Percentiles rank a stretch among this genome's conserved stretches.
Evolutionary conservation across 2,329 filamentous ascomycete genomes (phyloP).

Genomic region (Arachnopeziza araneosa): DNA sequence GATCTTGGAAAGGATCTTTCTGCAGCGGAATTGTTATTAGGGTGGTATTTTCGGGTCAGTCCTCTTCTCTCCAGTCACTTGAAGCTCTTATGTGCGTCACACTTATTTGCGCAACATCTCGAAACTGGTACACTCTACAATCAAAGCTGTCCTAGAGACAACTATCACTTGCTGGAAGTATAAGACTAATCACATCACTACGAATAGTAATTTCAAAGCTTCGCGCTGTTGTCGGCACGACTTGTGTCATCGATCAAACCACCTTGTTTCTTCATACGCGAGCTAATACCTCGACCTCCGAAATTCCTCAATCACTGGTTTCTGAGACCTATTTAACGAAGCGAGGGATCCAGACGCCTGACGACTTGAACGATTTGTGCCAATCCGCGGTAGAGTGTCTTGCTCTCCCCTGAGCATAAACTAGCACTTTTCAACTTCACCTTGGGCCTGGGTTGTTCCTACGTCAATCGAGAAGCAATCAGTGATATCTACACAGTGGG

Average conservation of each 20-base stretch:
- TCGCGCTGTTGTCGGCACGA: constrained; percentile 20
- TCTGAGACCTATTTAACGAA: not conserved
- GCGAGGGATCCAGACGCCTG: not conserved
- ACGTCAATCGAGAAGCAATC: not conserved
- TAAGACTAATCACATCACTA: constrained; percentile 18
- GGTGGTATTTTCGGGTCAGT: constrained; percentile 15
- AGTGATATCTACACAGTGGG: constrained; percentile 9
- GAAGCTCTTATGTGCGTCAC: constrained; percentile 6
- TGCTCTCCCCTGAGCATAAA: not conserved
- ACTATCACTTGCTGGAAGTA: constrained; percentile 5
- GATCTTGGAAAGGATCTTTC: constrained; percentile 11
- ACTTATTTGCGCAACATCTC: constrained; percentile 4
- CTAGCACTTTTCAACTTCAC: not conserved
- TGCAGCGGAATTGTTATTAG: constrained; percentile 9
- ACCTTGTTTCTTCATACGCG: constrained; percentile 19
- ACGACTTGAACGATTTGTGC: not conserved
- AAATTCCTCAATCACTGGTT: constrained; percentile 3
- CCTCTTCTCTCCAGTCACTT: constrained; percentile 6
- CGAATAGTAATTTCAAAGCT: constrained; percentile 13
- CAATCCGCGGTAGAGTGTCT: not conserved
- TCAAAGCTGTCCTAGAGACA: not conserved
- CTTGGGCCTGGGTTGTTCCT: not conserved
- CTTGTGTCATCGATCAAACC: constrained; percentile 25
- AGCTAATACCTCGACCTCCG: constrained; percentile 16
- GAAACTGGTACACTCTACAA: not conserved